These are phyloP conservation scores for Entamoeba invadens DNA, from an alignment of 208 protist genomes.

Conservation along the genomic window DNA sequence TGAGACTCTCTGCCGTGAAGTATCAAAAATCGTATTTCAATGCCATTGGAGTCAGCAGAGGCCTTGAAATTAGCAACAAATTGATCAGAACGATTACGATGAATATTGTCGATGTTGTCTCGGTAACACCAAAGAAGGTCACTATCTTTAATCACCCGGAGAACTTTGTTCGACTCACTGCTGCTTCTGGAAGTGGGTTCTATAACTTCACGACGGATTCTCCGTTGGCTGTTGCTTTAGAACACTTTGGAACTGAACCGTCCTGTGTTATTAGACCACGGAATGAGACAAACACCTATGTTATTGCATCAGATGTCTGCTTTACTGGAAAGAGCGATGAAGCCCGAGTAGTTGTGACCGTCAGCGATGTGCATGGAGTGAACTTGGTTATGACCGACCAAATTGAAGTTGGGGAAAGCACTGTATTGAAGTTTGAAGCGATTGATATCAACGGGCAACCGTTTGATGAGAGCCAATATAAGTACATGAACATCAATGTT, in stretches of 20 bases:
- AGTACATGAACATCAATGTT: not conserved
- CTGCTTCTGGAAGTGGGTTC: not conserved
- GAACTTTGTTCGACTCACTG: not conserved
- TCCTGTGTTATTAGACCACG: not conserved
- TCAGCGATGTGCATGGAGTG: not conserved
- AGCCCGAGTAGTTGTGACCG: not conserved
- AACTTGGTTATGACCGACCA: not conserved
- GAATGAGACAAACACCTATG: not conserved
- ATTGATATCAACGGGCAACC: not conserved
- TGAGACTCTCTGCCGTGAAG: not conserved
- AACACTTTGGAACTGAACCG: not conserved
- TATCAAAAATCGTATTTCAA: not conserved
- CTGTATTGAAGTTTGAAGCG: not conserved
- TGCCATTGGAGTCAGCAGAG: not conserved
- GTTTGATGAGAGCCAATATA: not conserved
- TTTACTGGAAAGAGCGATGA: not conserved
- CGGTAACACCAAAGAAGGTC: not conserved
- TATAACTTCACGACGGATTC: not conserved
- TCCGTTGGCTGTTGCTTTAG: not conserved
- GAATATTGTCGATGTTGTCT: not conserved
- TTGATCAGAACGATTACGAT: not conserved
- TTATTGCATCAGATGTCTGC: not conserved
- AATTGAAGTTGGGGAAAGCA: not conserved
- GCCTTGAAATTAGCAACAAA: not conserved
- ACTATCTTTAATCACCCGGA: not conserved